Evolutionary conservation across 768 basidiomycete genomes (phyloP).

Genomic region (Xerocomellus amylosporus): DNA sequence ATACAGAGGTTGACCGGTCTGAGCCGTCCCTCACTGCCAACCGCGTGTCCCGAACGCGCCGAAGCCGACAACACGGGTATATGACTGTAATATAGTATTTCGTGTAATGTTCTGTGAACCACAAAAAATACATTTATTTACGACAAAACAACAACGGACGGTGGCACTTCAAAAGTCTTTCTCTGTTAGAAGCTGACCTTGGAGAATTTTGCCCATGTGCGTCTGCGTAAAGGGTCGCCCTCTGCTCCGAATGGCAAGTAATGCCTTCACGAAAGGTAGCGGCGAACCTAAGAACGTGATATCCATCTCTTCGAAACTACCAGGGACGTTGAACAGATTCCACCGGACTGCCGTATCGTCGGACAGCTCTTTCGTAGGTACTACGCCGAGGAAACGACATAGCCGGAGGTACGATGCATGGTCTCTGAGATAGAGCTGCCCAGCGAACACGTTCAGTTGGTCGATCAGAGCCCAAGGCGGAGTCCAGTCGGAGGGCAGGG

Average conservation of each 20-base stretch:
- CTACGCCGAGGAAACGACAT: constrained; percentile 24
- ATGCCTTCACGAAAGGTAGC: background rate
- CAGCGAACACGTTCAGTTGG: background rate
- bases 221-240: background rate
- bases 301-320: background rate
- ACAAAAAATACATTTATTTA: no score
- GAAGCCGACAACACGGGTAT: no score
- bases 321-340: background rate
- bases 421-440: constrained; percentile 19
- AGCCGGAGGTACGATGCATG: constrained; percentile 19
- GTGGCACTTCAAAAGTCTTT: background rate
- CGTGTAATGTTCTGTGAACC: no score
- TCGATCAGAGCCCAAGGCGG: background rate
- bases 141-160: no score
- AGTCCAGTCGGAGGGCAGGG: background rate
- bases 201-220: background rate
- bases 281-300: background rate
- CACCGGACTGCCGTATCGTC: background rate
- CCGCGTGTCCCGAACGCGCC: no score
- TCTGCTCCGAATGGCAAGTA: background rate
- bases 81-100: no score
- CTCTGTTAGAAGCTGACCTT: background rate
- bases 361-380: background rate
- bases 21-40: no score
- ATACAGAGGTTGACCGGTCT: no score